Evolutionary conservation across 2,329 filamentous ascomycete species (phyloP).

Genomic region (Monilinia laxa): DNA sequence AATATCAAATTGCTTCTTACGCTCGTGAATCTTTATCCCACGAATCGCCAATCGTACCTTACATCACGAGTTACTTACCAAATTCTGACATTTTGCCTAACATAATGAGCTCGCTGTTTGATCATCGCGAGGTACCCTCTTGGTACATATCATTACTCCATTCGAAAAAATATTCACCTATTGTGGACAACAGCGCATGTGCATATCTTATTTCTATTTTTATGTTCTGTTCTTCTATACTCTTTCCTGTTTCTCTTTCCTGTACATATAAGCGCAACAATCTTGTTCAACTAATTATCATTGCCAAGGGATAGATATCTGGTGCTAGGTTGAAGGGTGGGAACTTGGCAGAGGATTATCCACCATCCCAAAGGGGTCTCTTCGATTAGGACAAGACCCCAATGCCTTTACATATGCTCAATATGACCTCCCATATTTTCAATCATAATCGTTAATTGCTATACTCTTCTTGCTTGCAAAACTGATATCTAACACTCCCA

Average conservation of each 20-base stretch:
- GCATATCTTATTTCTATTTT: no score
- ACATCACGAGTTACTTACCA: conserved; percentile 4
- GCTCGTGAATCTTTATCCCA: conserved; percentile 7
- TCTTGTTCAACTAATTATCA: no score
- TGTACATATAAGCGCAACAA: background rate
- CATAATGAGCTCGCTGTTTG: background rate
- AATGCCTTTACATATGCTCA: background rate
- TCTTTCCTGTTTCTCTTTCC: background rate
- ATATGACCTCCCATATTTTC: background rate
- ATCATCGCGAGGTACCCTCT: background rate
- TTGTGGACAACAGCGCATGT: background rate
- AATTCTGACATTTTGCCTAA: background rate
- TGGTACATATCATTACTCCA: conserved; percentile 4
- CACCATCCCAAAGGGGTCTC: background rate
- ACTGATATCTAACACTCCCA: background rate
- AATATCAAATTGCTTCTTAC: conserved; percentile 2
- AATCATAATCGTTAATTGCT: background rate
- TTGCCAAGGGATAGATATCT: background rate
- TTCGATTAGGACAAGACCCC: background rate
- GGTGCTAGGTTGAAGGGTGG: background rate
- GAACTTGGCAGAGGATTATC: background rate
- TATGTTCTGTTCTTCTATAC: background rate
- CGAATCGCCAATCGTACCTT: conserved; percentile 16
- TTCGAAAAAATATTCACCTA: background rate
- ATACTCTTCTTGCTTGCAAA: conserved; percentile 3